Base-by-base conservation (phyloP, 441 rosid genomes). In the Raphanus hybrid region DNA sequence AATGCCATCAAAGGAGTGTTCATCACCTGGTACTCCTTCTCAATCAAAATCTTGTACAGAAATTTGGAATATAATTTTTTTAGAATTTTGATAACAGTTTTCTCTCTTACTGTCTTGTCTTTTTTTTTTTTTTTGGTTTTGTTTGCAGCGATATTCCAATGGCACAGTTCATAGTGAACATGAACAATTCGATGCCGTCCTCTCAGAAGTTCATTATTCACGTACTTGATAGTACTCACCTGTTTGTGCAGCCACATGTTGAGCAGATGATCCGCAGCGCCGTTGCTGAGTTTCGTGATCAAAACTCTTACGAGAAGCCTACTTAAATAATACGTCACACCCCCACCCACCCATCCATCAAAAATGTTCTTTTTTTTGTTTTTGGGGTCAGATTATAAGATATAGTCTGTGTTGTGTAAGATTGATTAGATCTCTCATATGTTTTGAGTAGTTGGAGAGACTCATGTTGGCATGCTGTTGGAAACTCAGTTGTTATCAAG, bases 1-100 rank as follows among this genome's bases (percentile, higher is more conserved):
- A 92, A 89, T 65, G 98, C 97, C 8, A 94, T 89, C 58, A 92
- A 92, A 86, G 97, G 98, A 74, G 83, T 94, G 62, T 88, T 94
- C 79, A 79, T 94, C 41, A 83, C 97, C 64, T 94, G 93, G 97
- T 94, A 82, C 61, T 11, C 1, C n/a, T n/a, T n/a, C n/a, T n/a
- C n/a, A 29, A 29, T 5, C 32, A 29, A 29, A 6, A 29, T 29
- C 34, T 29, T 29, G 34, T n/a, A n/a, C n/a, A n/a, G n/a, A n/a
- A n/a, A n/a, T n/a, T n/a, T n/a, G n/a, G n/a, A n/a, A n/a, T n/a
- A n/a, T n/a, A n/a, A n/a, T n/a, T 10, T 54, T 23, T 23, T 12
- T 29, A n/a, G n/a, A n/a, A n/a, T n/a, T n/a, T n/a, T n/a, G n/a
- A n/a, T n/a, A n/a, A n/a, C n/a, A n/a, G n/a, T n/a, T n/a, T n/a